Percentiles rank a stretch among this genome's conserved stretches.
These are phyloP conservation scores for Mortierella sp. DNA, from an alignment of 371 early-diverging fungal genomes.

Conservation along the genomic window DNA sequence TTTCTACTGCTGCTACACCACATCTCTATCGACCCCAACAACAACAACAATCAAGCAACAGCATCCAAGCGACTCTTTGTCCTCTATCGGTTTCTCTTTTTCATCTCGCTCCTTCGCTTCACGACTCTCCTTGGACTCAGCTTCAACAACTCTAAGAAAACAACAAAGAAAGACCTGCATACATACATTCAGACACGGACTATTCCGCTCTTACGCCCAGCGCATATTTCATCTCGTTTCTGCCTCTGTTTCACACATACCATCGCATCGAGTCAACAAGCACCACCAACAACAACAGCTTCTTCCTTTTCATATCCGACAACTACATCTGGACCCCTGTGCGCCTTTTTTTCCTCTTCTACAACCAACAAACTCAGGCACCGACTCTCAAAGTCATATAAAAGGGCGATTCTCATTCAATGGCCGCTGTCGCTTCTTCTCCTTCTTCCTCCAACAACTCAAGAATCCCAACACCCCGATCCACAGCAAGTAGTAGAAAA, in stretches of 20 bases:
- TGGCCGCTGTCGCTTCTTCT: constrained; percentile 5
- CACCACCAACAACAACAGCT: background rate
- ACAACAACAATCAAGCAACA: background rate
- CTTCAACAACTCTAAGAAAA: background rate
- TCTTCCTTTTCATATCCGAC: constrained; percentile 8
- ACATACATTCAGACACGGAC: constrained; percentile 1
- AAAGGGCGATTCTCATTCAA: background rate
- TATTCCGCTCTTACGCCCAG: background rate
- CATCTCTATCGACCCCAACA: constrained; percentile 14
- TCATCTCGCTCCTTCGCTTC: background rate
- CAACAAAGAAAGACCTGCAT: constrained; percentile 9
- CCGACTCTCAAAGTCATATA: background rate
- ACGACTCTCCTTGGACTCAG: background rate
- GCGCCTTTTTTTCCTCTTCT: background rate
- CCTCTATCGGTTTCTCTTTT: constrained; percentile 10
- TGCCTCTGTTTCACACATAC: constrained; percentile 12
- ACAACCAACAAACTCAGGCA: background rate
- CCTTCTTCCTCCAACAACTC: background rate
- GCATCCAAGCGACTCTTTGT: background rate
- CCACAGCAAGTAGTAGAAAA: constrained; percentile 4
- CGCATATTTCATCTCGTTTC: too few relatives aligned
- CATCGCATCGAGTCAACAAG: background rate
- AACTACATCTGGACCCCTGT: constrained; percentile 1
- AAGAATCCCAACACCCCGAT: constrained; percentile 14
- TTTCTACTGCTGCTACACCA: background rate